phyloP scores from a whole-genome alignment of 148 eudicot genomes.

The Vaccinium darrowii region DNA sequence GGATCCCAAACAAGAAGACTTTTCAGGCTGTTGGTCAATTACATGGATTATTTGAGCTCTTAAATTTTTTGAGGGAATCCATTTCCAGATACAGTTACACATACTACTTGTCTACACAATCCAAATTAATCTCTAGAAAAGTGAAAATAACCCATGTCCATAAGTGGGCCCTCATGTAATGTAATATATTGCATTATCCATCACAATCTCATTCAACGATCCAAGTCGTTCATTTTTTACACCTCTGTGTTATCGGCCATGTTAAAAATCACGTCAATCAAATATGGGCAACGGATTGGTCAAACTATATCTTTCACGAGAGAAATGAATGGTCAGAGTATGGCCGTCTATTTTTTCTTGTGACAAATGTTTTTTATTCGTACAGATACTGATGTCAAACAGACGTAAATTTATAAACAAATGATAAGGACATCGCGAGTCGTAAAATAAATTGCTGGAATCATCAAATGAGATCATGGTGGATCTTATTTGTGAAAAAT shows the following conservation, averaged over 20 bases:
- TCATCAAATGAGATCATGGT: background rate
- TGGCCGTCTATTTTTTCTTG: background rate
- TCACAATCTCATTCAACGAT: background rate
- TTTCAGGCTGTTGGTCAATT: slow-evolving; percentile 1
- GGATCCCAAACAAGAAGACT: background rate
- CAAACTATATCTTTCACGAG: background rate
- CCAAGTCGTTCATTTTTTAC: background rate
- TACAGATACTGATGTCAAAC: background rate
- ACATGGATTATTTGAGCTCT: background rate
- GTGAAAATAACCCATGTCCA: background rate
- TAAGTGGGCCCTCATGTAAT: background rate
- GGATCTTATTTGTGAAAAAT: background rate
- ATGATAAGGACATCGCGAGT: background rate
- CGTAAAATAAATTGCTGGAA: background rate
- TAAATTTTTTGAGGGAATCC: background rate
- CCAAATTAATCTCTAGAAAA: background rate
- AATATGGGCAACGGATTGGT: background rate
- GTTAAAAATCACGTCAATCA: background rate
- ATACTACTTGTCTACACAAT: background rate
- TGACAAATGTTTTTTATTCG: background rate
- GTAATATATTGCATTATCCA: background rate
- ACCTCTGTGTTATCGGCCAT: background rate
- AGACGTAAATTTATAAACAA: background rate
- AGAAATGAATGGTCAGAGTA: background rate
- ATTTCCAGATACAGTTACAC: background rate